Conservation (phyloP, 495 filamentous ascomycete genomes). For the Choiromyces venosus region DNA sequence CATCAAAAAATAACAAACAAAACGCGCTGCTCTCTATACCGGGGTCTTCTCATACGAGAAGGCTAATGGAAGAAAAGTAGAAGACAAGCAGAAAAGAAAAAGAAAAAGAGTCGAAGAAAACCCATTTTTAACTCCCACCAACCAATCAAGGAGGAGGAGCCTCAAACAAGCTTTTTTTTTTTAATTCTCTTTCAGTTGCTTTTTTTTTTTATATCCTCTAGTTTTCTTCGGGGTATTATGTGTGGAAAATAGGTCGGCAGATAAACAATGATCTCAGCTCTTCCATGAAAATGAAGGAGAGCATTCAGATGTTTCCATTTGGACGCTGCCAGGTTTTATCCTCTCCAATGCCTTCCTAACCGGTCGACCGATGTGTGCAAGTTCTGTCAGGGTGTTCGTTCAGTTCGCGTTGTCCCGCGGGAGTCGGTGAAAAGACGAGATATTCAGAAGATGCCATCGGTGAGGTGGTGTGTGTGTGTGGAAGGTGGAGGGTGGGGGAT, state of each 20-base stretch:
- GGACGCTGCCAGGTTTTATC: constrained; percentile 36
- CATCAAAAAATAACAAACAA: not conserved
- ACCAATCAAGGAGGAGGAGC: not conserved
- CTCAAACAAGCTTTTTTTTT: not conserved
- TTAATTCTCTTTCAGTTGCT: not conserved
- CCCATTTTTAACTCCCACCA: constrained; percentile 17
- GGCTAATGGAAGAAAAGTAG: not conserved
- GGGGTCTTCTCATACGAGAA: not conserved
- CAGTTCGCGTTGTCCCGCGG: constrained; percentile 3
- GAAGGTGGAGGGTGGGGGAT: constrained; percentile 13
- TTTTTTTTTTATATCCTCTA: not conserved
- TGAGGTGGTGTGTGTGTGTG: constrained; percentile 13
- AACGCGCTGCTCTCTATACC: constrained; percentile 2
- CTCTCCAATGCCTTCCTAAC: constrained; percentile 17
- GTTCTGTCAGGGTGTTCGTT: constrained; percentile 9
- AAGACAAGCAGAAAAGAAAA: not conserved
- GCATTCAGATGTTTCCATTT: constrained; percentile 31
- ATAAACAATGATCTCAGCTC: constrained; percentile 33
- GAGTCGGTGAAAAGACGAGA: constrained; percentile 8
- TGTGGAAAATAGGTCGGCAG: constrained; percentile 21
- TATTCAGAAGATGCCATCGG: constrained; percentile 28
- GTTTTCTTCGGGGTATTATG: not conserved
- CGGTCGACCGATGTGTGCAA: constrained; percentile 5
- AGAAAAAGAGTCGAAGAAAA: not conserved
- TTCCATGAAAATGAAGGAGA: constrained; percentile 14